Evolutionary conservation across 139 green algal species (phyloP).

Genomic region (Tetratostichococcus sp.): DNA sequence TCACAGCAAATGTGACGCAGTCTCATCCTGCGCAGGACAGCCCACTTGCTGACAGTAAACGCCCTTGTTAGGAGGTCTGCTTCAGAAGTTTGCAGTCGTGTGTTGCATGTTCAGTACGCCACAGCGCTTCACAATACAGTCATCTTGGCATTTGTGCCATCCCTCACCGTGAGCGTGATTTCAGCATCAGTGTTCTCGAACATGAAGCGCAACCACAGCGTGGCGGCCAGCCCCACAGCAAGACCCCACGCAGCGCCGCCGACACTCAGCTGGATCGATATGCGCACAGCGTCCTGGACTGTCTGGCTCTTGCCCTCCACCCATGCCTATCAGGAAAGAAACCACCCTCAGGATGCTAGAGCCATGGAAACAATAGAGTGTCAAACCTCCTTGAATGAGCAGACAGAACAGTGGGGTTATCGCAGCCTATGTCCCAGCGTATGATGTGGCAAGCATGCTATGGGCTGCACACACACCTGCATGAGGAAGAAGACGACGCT

Average conservation of each 20-base stretch:
- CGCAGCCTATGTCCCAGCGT: neutral
- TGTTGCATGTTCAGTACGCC: no score
- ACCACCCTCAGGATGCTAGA: no score
- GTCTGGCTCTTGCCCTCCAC: slow-evolving; percentile 10
- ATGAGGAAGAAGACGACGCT: slow-evolving; percentile 63
- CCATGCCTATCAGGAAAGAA: slow-evolving; percentile 5
- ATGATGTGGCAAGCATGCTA: neutral
- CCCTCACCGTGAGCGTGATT: slow-evolving; percentile 50
- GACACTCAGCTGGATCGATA: slow-evolving; percentile 38
- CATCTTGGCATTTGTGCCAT: no score
- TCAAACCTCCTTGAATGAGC: no score
- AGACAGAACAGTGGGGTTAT: no score
- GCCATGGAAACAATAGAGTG: neutral
- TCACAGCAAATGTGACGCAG: neutral
- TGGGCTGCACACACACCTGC: neutral
- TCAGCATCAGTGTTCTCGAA: slow-evolving; percentile 47
- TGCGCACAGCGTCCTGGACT: slow-evolving; percentile 13
- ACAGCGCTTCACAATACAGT: no score
- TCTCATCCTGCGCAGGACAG: neutral
- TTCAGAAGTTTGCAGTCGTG: no score
- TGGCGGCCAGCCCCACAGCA: slow-evolving; percentile 35
- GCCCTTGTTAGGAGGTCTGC: no score
- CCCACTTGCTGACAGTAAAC: no score
- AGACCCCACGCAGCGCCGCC: slow-evolving; percentile 44
- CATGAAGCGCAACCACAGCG: slow-evolving; percentile 37